Base-by-base conservation (phyloP, 495 filamentous ascomycete genomes). In the Elasticomyces elasticus region DNA sequence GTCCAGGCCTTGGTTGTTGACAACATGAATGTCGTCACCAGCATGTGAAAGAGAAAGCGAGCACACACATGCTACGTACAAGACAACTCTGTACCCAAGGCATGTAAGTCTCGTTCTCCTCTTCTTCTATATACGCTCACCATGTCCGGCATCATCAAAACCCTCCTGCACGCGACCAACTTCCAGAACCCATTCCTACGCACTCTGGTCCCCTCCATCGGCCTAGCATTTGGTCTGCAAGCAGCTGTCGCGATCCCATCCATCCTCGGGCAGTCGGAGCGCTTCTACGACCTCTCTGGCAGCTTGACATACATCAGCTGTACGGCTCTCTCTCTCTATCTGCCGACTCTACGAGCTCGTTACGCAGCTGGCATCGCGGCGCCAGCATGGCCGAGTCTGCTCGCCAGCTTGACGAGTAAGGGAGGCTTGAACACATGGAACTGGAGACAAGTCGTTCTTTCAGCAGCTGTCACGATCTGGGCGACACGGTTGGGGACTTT, bases 201-300 rank as follows among this genome's bases (percentile, higher is more conserved):
- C 19, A 81, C 76, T 20, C 69, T 82, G 5, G 68, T 82, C 23
- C 82, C 81, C 12, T 71, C 72, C 55, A 69, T 83, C 23, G 72
- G 71, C 20, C 72, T 80, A 19, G 78, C 75, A 25, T 80, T 75
- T 49, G 73, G 72, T 1, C 67, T 80, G 44, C 78, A 81, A 67
- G 62, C 71, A 24, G 75, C 69, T 46, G 74, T 75, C 27, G 82
- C 77, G 6, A 58, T 83, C 7, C 81, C 81, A 5, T 81, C 79
- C 2, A 79, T 82, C 38, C 49, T 71, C 55, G 65, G 68, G 38
- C 74, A 78, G 59, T 74, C 75, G 12, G 79, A 84, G 50, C 74
- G 75, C 42, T 83, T 81, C 69, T 86, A 80, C 63, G 82, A 86
- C 60, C 68, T 79, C 49, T 82, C 79, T 0, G 81, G 81, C 56